These are phyloP conservation scores for Rosa rugosa DNA, from an alignment of 306 rosid genomes.

Conservation along the genomic window DNA sequence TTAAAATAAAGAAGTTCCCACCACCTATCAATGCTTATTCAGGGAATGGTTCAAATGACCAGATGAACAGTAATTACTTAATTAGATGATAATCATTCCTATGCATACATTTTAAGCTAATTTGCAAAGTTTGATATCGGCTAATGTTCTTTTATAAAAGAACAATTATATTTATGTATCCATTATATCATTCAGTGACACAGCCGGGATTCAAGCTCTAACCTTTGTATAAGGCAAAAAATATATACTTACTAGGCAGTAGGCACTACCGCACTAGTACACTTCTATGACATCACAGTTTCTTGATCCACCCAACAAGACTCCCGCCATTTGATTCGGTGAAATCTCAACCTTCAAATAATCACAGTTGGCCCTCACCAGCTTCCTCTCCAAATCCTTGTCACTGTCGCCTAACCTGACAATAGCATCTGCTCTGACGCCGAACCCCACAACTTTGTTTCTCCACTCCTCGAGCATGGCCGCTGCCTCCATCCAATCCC, in stretches of 20 bases:
- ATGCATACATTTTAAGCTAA: no score
- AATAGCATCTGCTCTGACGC: neutral
- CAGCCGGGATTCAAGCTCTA: neutral
- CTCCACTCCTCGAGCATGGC: constrained; percentile 3
- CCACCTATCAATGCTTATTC: no score
- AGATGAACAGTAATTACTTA: no score
- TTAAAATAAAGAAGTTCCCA: no score
- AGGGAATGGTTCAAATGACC: no score
- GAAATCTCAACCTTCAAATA: constrained; percentile 1
- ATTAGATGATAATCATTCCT: no score
- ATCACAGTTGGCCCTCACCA: neutral
- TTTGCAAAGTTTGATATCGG: no score
- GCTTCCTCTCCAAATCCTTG: neutral
- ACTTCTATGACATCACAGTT: neutral
- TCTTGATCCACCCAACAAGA: constrained; percentile 4
- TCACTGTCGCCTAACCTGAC: neutral
- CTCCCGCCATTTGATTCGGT: neutral
- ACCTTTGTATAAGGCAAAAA: neutral
- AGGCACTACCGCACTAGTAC: no score
- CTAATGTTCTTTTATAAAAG: no score
- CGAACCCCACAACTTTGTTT: neutral
- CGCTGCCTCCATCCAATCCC: neutral
- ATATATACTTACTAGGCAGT: neutral
- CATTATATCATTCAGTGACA: no score
- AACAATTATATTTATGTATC: no score